phyloP scores from a whole-genome alignment of 2,329 filamentous ascomycete species.

The Phialocephala subalpina region DNA sequence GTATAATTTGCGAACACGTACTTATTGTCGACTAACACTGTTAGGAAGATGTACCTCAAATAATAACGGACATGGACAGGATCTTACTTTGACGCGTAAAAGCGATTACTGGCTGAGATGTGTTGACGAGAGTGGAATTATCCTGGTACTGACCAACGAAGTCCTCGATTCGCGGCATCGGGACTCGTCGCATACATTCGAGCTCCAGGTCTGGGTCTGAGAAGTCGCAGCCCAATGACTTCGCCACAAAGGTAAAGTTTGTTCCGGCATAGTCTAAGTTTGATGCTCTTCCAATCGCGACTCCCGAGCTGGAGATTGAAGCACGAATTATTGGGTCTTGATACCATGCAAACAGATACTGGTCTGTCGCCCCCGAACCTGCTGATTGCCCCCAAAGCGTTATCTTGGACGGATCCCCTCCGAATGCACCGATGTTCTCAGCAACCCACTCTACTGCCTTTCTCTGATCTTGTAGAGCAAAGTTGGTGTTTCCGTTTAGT shows the following conservation, averaged over 20 bases:
- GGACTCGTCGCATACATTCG: conserved; percentile 16
- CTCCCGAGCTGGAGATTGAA: conserved; percentile 35
- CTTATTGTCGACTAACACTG: conserved; percentile 19
- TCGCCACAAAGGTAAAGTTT: conserved; percentile 24
- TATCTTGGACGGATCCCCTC: conserved; percentile 62
- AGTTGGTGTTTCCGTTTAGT: conserved; percentile 50
- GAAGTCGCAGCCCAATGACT: conserved; percentile 18
- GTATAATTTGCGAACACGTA: conserved; percentile 22
- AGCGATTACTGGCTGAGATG: conserved; percentile 14
- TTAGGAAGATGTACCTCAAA: neutral
- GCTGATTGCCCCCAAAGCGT: conserved; percentile 62
- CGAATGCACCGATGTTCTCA: conserved; percentile 64
- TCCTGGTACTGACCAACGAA: conserved; percentile 19
- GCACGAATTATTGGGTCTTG: conserved; percentile 36
- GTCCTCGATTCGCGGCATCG: conserved; percentile 19
- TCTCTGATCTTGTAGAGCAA: conserved; percentile 69
- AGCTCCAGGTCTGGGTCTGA: conserved; percentile 13
- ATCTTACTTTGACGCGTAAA: conserved; percentile 8
- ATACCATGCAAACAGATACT: conserved; percentile 34
- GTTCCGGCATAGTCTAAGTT: conserved; percentile 9
- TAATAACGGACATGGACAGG: neutral
- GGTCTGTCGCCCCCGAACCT: conserved; percentile 59
- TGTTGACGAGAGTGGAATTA: conserved; percentile 22
- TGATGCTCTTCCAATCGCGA: conserved; percentile 13
- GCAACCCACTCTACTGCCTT: conserved; percentile 52